phyloP scores from a whole-genome alignment of 2,329 filamentous ascomycete species.

The Lanzia echinophila region DNA sequence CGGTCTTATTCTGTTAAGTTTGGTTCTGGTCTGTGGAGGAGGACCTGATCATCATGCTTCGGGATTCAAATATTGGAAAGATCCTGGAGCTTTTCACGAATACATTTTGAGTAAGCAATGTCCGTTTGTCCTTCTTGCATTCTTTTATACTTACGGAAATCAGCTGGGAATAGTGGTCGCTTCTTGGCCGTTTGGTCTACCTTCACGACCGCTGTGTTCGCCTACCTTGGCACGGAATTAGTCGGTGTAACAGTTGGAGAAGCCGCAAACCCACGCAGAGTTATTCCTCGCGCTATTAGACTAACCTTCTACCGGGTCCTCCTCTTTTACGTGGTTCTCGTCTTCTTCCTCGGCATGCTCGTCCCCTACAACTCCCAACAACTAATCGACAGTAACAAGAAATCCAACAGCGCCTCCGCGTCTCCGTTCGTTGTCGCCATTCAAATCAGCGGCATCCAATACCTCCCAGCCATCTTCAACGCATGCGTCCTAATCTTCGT shows the following conservation, averaged over 20 bases:
- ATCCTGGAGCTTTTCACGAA: slow-evolving; percentile 36
- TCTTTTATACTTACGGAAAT: slow-evolving; percentile 34
- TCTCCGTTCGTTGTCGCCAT: slow-evolving; percentile 53
- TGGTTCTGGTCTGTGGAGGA: slow-evolving; percentile 58
- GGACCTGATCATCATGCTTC: slow-evolving; percentile 49
- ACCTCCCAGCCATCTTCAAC: slow-evolving; percentile 62
- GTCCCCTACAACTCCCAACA: slow-evolving; percentile 57
- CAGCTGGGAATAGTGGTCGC: slow-evolving; percentile 34
- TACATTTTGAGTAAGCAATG: slow-evolving; percentile 31
- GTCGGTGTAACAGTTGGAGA: slow-evolving; percentile 57
- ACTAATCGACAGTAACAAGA: slow-evolving; percentile 44
- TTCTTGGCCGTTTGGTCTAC: slow-evolving; percentile 56
- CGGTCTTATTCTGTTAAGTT: slow-evolving; percentile 57
- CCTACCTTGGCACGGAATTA: slow-evolving; percentile 58
- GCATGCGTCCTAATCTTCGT: slow-evolving; percentile 62
- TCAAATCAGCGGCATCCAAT: slow-evolving; percentile 55
- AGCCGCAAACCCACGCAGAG: slow-evolving; percentile 54
- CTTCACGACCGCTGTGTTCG: slow-evolving; percentile 45
- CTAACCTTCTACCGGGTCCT: slow-evolving; percentile 56
- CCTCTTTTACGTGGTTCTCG: slow-evolving; percentile 55
- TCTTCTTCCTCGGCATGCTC: slow-evolving; percentile 53
- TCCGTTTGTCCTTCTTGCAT: not conserved
- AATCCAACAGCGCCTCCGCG: slow-evolving; percentile 34
- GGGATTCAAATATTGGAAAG: slow-evolving; percentile 45
- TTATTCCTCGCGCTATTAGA: slow-evolving; percentile 57